These are phyloP conservation scores for Phaeosphaeriaceae sp. DNA, from an alignment of 2,329 filamentous ascomycete genomes.

Conservation along the genomic window DNA sequence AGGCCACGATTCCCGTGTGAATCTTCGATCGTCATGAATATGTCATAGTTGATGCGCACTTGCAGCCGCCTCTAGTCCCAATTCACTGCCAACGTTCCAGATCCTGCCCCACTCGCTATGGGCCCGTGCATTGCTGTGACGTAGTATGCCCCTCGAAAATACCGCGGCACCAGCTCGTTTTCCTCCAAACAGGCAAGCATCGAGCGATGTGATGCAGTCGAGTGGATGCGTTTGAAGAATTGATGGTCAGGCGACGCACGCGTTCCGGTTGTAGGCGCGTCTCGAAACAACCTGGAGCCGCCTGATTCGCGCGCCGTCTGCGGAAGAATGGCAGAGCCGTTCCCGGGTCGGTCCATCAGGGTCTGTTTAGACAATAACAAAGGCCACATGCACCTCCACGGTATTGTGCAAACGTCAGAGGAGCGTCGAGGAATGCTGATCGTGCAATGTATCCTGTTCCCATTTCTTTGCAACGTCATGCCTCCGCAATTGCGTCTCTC, in stretches of 20 bases:
- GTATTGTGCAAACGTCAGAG: neutral
- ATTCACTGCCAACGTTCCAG: constrained; percentile 5
- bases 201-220: constrained; percentile 10
- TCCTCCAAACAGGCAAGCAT: constrained; percentile 9
- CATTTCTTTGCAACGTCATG: neutral
- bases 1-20: constrained; percentile 11
- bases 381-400: neutral
- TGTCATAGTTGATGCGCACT: neutral
- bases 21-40: neutral
- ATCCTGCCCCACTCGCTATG: neutral
- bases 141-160: neutral
- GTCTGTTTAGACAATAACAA: neutral
- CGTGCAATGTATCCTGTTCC: neutral
- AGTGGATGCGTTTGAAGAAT: constrained; percentile 6
- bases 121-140: neutral
- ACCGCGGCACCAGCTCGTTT: neutral
- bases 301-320: constrained; percentile 1
- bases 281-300: constrained; percentile 1
- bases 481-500: neutral
- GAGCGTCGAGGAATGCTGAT: neutral
- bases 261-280: constrained; percentile 7
- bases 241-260: constrained; percentile 13
- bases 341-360: neutral
- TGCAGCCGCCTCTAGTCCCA: constrained; percentile 1
- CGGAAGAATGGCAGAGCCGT: constrained; percentile 4